These are phyloP conservation scores for Coemansia biformis DNA, from an alignment of 192 early-diverging fungal species.

Conservation along the genomic window DNA sequence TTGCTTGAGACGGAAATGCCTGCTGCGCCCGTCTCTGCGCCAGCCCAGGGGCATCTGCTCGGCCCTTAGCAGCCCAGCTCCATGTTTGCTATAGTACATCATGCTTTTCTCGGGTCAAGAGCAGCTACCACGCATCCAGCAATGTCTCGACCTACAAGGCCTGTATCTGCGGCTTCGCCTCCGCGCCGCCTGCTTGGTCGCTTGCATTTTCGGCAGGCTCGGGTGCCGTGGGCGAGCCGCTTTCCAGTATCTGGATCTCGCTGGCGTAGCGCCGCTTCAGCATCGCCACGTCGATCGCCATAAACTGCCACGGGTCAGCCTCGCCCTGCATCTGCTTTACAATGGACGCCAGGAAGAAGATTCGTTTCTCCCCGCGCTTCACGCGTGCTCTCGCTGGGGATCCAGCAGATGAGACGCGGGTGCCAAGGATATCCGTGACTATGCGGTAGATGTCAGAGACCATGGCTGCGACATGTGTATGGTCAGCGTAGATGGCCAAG, in stretches of 20 bases:
- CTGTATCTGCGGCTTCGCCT: background rate
- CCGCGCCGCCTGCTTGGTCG: too few relatives aligned
- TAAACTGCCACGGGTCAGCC: conserved; percentile 35
- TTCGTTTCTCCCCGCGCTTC: conserved; percentile 15
- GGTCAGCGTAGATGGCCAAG: conserved; percentile 12
- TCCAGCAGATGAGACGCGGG: background rate
- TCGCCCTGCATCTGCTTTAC: conserved; percentile 26
- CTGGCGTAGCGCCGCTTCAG: conserved; percentile 27
- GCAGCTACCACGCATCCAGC: background rate
- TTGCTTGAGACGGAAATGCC: background rate
- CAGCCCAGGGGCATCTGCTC: too few relatives aligned
- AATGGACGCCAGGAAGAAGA: conserved; percentile 32
- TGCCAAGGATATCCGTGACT: conserved; percentile 7
- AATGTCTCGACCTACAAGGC: background rate
- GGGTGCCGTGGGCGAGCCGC: background rate
- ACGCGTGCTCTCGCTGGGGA: conserved; percentile 7
- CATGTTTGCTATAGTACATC: too few relatives aligned
- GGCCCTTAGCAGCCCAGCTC: too few relatives aligned
- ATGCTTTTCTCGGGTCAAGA: too few relatives aligned
- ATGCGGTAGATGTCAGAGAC: conserved; percentile 31
- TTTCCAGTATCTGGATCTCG: conserved; percentile 12
- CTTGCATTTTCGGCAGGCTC: background rate
- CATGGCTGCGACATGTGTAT: conserved; percentile 23
- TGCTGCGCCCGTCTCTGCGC: too few relatives aligned
- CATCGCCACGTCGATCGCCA: conserved; percentile 32